Evolutionary conservation across 169 alveolate species (phyloP).

Genomic region (Theileria parva): DNA sequence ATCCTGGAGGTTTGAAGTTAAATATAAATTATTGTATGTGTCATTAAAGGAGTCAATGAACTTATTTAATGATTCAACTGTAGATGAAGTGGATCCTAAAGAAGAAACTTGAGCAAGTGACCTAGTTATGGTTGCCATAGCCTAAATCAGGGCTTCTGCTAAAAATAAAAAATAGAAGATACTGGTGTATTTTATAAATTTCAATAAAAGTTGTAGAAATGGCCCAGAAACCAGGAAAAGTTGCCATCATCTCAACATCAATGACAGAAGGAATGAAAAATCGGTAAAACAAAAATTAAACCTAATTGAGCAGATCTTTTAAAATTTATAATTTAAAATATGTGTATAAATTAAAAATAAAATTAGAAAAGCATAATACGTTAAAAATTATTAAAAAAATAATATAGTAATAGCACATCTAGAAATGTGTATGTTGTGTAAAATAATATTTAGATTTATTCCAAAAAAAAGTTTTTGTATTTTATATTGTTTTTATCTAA

Average conservation of each 20-base stretch:
- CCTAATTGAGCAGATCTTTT: background rate
- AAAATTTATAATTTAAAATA: too few species aligned
- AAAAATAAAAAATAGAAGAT: background rate
- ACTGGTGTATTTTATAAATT: background rate
- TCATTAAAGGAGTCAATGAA: conserved; percentile 9
- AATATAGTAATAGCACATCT: background rate
- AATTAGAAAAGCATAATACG: too few species aligned
- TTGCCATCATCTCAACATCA: background rate
- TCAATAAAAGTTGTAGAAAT: background rate
- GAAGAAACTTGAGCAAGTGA: background rate
- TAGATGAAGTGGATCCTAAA: background rate
- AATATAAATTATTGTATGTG: conserved; percentile 1
- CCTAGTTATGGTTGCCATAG: background rate
- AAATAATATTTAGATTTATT: background rate
- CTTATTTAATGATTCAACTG: background rate
- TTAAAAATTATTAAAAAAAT: too few species aligned
- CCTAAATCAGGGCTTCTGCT: background rate
- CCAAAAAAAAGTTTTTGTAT: background rate
- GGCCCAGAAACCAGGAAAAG: background rate
- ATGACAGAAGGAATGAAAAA: background rate
- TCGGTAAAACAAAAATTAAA: background rate
- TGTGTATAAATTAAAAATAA: too few species aligned
- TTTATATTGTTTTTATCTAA: background rate
- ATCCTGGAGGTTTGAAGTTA: conserved; percentile 5
- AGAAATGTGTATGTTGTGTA: background rate